phyloP scores from a whole-genome alignment of 2,329 filamentous ascomycete genomes.

The Exophiala mesophila region DNA sequence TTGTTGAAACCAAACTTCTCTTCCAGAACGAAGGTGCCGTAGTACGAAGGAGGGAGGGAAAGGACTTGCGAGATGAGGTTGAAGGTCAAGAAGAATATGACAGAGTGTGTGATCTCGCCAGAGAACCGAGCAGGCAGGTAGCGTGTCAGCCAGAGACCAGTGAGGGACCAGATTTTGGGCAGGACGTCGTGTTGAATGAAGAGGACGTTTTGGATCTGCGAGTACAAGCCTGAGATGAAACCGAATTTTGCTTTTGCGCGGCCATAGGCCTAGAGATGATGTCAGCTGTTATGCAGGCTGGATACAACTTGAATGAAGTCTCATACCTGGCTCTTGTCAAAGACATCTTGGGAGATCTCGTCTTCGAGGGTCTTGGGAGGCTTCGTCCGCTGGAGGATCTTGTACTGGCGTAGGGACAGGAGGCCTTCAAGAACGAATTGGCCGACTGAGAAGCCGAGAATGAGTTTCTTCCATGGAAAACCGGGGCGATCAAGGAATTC shows the following conservation, averaged over 20 bases:
- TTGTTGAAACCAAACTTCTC: conserved; percentile 99
- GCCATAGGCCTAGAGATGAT: conserved; percentile 66
- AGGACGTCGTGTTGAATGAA: conserved; percentile 89
- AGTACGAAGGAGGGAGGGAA: conserved; percentile 76
- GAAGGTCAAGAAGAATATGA: conserved; percentile 86
- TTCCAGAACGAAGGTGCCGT: conserved; percentile 92
- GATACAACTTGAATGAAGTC: background rate
- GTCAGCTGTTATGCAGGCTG: background rate
- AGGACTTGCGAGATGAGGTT: conserved; percentile 74
- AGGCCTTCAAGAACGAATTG: conserved; percentile 89
- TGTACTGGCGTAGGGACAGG: conserved; percentile 85
- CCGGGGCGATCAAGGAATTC: conserved; percentile 81
- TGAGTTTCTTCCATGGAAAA: conserved; percentile 96
- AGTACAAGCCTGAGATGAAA: conserved; percentile 74
- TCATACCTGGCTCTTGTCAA: conserved; percentile 80
- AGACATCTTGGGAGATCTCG: conserved; percentile 84
- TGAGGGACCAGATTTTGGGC: conserved; percentile 81
- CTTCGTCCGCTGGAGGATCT: conserved; percentile 71
- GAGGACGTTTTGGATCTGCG: conserved; percentile 79
- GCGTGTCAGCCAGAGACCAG: conserved; percentile 66
- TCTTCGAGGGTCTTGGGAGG: conserved; percentile 81
- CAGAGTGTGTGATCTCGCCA: conserved; percentile 89
- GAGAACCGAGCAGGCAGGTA: conserved; percentile 74
- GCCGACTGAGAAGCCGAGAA: conserved; percentile 87
- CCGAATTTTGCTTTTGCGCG: conserved; percentile 91